A percentile compares a stretch with the other conserved stretches of the same genome.
These are phyloP conservation scores for Solanum microdontum DNA, from an alignment of 257 asterid species.

Conservation along the genomic window DNA sequence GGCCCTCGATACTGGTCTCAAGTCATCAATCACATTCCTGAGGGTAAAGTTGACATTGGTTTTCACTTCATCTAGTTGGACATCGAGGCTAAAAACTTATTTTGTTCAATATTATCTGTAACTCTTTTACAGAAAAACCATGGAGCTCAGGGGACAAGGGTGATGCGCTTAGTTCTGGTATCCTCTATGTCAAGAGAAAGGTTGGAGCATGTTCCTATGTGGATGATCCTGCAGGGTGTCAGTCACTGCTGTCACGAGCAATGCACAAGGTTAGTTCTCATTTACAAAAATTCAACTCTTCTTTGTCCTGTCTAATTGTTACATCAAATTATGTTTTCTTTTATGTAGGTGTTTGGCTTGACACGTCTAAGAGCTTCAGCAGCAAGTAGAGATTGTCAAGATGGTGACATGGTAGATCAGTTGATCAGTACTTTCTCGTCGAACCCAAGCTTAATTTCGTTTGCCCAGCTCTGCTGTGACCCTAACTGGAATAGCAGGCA, in stretches of 20 bases:
- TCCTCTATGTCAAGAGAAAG: conserved; percentile 81
- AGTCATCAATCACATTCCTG: conserved; percentile 67
- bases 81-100: neutral
- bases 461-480: conserved; percentile 82
- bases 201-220: conserved; percentile 93
- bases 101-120: neutral
- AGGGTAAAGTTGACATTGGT: conserved; percentile 35
- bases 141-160: conserved; percentile 76
- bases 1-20: conserved; percentile 99
- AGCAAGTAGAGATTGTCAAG: conserved; percentile 26
- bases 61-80: neutral
- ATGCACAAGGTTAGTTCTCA: conserved; percentile 69
- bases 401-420: conserved; percentile 69
- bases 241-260: conserved; percentile 84
- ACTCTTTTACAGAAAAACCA: conserved; percentile 58
- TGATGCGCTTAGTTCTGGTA: conserved; percentile 83
- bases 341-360: conserved; percentile 60
- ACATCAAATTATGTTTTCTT: conserved; percentile 7
- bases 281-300: neutral
- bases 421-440: conserved; percentile 88
- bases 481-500: conserved; percentile 72
- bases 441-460: conserved; percentile 90
- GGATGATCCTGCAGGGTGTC: conserved; percentile 96
- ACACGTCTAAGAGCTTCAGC: conserved; percentile 35
- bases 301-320: conserved; percentile 4